Evolutionary conservation across 306 rosid species (phyloP), one percentile per base, ranked within the genome.

Genomic region (Malus orientalis): DNA sequence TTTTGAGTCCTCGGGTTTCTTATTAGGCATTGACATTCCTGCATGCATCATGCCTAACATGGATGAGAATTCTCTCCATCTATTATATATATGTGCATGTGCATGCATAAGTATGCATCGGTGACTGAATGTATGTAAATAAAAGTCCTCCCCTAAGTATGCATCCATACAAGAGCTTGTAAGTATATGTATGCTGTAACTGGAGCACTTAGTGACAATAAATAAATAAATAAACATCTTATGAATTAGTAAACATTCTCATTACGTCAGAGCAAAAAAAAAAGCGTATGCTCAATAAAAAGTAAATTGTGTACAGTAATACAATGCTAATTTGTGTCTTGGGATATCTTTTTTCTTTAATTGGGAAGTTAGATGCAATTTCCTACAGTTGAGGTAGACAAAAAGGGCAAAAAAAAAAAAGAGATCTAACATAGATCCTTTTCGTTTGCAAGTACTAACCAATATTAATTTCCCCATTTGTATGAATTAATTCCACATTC

Each of bases 1-100:
- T n/a, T 70, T 81, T n/a, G 71, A 67, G 65, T 79, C 83, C 68
- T 81, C 73, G 53, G 61, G 79, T 74, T 86, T 80, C 27, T 79
- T 74, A 77, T 55, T 67, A 45, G 79, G 70, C 42, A 78, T 54
- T 55, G 82, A 58, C 19, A 23, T 74, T 84, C 97, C 97, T 91
- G 86, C 85, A 66, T 49, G n/a, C 64, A 60, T 20, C 47, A 44
- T 64, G 51, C 32, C 25, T 29, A 59, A 11, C 67, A 57, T 12
- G 33, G 42, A 33, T 32, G 32, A 64, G 8, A 42, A 47, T 18
- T 44, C 13, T 67, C 59, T 0, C 29, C 27, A 13, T 57, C 69
- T 22, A 54, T 49, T 5, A 13, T 22, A 22, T 13, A 14, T 14
- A 54, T 32, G 49, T 53, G 63, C 47, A 11, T 18, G 5, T 63